These are phyloP conservation scores for Elaeis oleifera DNA, from an alignment of 202 grass and related monocot genomes.

Conservation along the genomic window DNA sequence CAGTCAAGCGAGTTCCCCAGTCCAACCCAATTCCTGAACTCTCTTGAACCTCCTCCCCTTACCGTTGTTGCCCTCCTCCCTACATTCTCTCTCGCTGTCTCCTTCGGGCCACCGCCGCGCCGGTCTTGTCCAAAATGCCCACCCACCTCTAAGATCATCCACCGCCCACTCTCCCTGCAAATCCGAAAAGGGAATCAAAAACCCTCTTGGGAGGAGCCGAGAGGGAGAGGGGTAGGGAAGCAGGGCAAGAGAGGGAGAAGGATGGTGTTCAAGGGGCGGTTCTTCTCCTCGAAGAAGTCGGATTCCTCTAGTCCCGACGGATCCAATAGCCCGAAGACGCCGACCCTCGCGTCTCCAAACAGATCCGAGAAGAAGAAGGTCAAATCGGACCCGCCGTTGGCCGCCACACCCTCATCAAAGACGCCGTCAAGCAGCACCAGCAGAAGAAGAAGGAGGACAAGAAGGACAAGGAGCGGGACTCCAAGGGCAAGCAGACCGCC, in stretches of 20 bases:
- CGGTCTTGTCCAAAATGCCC: too few relatives aligned
- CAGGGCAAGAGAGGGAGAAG: neutral
- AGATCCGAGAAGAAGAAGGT: slow-evolving; percentile 48
- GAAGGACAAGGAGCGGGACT: slow-evolving; percentile 13
- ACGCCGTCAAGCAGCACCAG: slow-evolving; percentile 28
- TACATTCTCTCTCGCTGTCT: too few relatives aligned
- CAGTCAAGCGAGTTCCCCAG: too few relatives aligned
- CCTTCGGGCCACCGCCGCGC: too few relatives aligned
- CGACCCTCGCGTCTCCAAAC: slow-evolving; percentile 46
- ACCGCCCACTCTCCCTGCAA: too few relatives aligned
- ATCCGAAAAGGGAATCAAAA: too few relatives aligned
- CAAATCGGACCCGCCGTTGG: slow-evolving; percentile 61
- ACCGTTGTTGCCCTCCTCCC: too few relatives aligned
- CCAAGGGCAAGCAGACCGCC: slow-evolving; percentile 15
- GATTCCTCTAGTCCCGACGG: slow-evolving; percentile 73
- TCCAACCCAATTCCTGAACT: too few relatives aligned
- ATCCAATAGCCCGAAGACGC: slow-evolving; percentile 82
- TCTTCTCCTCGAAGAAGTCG: slow-evolving; percentile 76
- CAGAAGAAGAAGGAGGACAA: slow-evolving; percentile 46
- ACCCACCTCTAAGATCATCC: too few relatives aligned
- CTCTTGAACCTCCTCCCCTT: too few relatives aligned
- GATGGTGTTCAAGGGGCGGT: slow-evolving; percentile 97
- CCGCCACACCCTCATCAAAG: slow-evolving; percentile 58
- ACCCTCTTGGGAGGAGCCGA: too few relatives aligned
- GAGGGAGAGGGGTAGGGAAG: neutral